Conservation (phyloP, 2,329 filamentous ascomycete genomes). For the Fonsecaea multimorphosa region DNA sequence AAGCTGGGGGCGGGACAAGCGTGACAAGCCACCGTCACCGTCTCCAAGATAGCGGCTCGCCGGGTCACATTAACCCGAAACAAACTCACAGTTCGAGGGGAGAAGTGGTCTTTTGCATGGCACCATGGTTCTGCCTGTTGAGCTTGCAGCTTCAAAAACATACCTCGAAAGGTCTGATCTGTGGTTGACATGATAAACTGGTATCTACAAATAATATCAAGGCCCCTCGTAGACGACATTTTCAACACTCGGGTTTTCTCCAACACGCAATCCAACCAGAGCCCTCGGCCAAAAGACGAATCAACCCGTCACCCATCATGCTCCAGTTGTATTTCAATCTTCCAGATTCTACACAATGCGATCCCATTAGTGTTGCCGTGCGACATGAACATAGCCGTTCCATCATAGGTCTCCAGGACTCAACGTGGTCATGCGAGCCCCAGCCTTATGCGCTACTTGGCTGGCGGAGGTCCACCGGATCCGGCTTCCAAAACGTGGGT, state of each 20-base stretch:
- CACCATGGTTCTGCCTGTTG: background rate
- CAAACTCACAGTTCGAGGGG: background rate
- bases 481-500: conserved; percentile 81
- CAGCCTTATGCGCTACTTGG: conserved; percentile 29
- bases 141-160: background rate
- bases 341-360: conserved; percentile 3
- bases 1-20: conserved; percentile 12
- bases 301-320: conserved; percentile 4
- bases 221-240: conserved; percentile 6
- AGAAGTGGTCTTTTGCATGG: background rate
- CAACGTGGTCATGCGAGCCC: background rate
- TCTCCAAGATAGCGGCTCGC: background rate
- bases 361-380: conserved; percentile 4
- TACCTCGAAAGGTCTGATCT: conserved; percentile 6
- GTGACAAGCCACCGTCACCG: too few relatives aligned
- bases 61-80: conserved; percentile 9
- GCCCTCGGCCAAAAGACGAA: background rate
- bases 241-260: conserved; percentile 23
- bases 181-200: conserved; percentile 21
- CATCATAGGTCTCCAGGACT: conserved; percentile 12
- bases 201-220: conserved; percentile 29
- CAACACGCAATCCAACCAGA: conserved; percentile 12
- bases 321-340: background rate
- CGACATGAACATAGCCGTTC: conserved; percentile 5
- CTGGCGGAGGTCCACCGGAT: conserved; percentile 41